Percentiles rank a stretch among this genome's conserved stretches.
Evolutionary conservation across 192 early-diverging fungal genomes (phyloP).

Genomic region (Obelidium mucronatum): DNA sequence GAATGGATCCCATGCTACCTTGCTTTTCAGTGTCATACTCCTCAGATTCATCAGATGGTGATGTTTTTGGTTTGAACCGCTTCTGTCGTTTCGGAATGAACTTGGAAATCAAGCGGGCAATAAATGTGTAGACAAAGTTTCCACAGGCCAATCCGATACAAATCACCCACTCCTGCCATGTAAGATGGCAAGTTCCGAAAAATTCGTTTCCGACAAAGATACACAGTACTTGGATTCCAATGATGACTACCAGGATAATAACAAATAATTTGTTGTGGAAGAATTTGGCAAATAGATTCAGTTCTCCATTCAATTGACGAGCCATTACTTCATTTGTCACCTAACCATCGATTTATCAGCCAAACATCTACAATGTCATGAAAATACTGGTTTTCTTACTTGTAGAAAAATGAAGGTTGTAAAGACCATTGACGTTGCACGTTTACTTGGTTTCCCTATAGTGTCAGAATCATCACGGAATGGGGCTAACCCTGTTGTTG

Average conservation of each 20-base stretch:
- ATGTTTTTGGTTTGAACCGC: not conserved
- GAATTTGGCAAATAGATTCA: constrained; percentile 59
- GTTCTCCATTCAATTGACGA: constrained; percentile 61
- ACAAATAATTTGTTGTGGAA: constrained; percentile 59
- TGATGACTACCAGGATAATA: constrained; percentile 51
- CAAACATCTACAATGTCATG: not conserved
- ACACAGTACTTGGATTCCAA: constrained; percentile 56
- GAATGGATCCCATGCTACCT: not conserved
- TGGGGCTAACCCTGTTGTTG: constrained; percentile 13
- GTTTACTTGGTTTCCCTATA: constrained; percentile 34
- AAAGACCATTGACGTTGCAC: constrained; percentile 56
- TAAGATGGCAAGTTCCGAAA: constrained; percentile 43
- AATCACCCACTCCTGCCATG: constrained; percentile 53
- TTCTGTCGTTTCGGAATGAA: constrained; percentile 30
- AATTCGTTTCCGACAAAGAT: constrained; percentile 47
- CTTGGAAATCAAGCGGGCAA: constrained; percentile 43
- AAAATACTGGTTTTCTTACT: not conserved
- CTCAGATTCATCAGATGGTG: not conserved
- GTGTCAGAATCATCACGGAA: not conserved
- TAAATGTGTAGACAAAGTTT: constrained; percentile 55
- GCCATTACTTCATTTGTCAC: constrained; percentile 56
- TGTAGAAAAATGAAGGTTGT: constrained; percentile 66
- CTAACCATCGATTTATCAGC: constrained; percentile 2
- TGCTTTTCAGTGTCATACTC: not conserved
- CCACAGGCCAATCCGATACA: constrained; percentile 43